Conservation (phyloP, 2,329 filamentous ascomycete genomes). For the Epichloe sp. region DNA sequence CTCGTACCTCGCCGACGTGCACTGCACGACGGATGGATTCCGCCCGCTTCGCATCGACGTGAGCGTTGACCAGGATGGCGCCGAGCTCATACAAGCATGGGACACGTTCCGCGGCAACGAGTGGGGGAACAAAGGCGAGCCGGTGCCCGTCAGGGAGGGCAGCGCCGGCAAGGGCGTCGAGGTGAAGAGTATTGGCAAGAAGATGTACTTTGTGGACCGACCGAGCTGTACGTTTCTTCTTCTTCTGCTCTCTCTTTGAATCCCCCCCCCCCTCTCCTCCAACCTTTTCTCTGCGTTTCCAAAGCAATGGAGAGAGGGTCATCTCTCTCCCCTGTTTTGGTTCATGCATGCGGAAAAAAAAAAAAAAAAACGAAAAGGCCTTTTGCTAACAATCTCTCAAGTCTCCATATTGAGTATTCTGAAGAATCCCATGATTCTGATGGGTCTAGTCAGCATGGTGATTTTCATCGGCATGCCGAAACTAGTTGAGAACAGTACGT, state of each 20-base stretch:
- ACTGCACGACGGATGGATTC: constrained; percentile 63
- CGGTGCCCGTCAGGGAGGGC: constrained; percentile 27
- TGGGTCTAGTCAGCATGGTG: constrained; percentile 70
- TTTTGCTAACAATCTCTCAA: constrained; percentile 17
- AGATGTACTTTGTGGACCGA: constrained; percentile 67
- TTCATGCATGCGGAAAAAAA: too few relatives aligned
- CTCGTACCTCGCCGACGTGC: constrained; percentile 72
- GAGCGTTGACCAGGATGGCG: constrained; percentile 22
- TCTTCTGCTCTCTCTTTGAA: background rate
- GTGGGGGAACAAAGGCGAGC: constrained; percentile 77
- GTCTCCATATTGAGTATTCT: constrained; percentile 71
- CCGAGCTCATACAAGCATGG: constrained; percentile 44
- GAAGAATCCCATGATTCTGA: constrained; percentile 93
- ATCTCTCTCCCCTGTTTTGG: too few relatives aligned
- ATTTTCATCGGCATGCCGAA: constrained; percentile 91
- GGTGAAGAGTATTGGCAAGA: constrained; percentile 46
- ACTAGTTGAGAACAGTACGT: constrained; percentile 84
- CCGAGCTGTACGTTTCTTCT: constrained; percentile 53
- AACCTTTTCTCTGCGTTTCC: too few relatives aligned
- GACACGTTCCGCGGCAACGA: constrained; percentile 82
- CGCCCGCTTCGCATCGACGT: constrained; percentile 72
- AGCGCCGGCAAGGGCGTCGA: constrained; percentile 34
- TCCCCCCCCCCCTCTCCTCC: background rate
- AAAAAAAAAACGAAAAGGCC: background rate
- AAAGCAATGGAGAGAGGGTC: background rate